Base-by-base conservation (phyloP, 306 rosid genomes). In the Glycine soja region DNA sequence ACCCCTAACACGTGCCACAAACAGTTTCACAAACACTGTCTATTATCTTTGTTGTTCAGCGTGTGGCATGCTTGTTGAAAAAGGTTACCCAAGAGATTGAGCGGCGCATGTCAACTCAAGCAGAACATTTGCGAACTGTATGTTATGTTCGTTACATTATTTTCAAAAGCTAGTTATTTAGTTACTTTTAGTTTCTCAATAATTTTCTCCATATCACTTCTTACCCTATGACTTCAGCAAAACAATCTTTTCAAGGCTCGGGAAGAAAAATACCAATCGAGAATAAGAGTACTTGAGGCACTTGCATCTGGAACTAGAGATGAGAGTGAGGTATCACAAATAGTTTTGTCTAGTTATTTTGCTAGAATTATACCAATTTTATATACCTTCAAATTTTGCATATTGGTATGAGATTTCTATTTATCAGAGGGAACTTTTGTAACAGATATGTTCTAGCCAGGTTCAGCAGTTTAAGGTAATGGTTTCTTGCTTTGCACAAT, bases 1-100 rank as follows among this genome's bases (percentile, higher is more conserved):
- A 70, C 58, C 74, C 79, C 24, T 74, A 52, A 53, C 51, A 63
- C 42, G 43, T 40, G 54, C 19, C 76, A 57, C 58, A 43, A 7
- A 48, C 43, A 64, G 59, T 79, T 82, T 61, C 68, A 63, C 81
- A 48, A 40, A 3, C 69, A 5, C 62, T 48, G n/a, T 72, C 75
- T n/a, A 30, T 70, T 84, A 50, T 66, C 40, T 65, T 71, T 82
- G 75, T 79, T 79, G 10, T 63, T 74, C 90, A 95, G 99, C 90
- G 94, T 0, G 96, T 93, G 78, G 93, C 97, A 4, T 93, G 96
- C 82, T 89, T 95, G 82, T 78, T 95, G 80, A 89, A 92, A 81
- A 95, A 88, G 88, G 98, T 95, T 72, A 90, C 89, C 73, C 99
- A 89, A 85, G 99, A 95, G 90, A 88, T 95, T 80, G 99, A 95